phyloP scores from a whole-genome alignment of 78 protist species.

The Dictyostelium discoideum region DNA sequence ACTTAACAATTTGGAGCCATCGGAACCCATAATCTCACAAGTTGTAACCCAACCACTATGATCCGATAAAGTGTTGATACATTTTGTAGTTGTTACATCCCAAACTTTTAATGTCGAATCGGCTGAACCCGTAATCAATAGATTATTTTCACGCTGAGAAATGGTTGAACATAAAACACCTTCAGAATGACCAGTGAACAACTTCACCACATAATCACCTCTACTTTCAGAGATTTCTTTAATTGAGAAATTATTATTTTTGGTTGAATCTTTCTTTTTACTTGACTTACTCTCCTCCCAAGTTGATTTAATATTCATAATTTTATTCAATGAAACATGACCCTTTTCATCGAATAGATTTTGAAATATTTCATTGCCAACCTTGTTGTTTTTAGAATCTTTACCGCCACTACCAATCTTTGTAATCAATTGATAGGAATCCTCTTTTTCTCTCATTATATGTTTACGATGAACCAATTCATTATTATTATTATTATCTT shows the following conservation, averaged over 20 bases:
- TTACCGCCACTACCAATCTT: background rate
- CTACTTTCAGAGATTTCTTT: slow-evolving; percentile 64
- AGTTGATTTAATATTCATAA: slow-evolving; percentile 55
- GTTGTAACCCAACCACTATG: slow-evolving; percentile 83
- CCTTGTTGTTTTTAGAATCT: background rate
- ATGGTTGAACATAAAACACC: slow-evolving; percentile 68
- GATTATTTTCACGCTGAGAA: background rate
- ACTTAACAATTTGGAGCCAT: slow-evolving; percentile 18
- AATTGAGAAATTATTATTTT: slow-evolving; percentile 4
- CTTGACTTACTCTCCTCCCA: slow-evolving; percentile 50
- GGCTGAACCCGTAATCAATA: slow-evolving; percentile 53
- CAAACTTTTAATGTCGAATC: slow-evolving; percentile 81
- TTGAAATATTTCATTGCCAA: background rate
- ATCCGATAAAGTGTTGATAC: slow-evolving; percentile 49
- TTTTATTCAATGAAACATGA: slow-evolving; percentile 37
- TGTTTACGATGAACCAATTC: slow-evolving; percentile 13
- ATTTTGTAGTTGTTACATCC: slow-evolving; percentile 50
- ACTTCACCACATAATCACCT: slow-evolving; percentile 72
- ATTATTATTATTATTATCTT: slow-evolving; percentile 15
- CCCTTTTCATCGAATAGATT: slow-evolving; percentile 66
- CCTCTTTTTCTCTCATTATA: slow-evolving; percentile 33
- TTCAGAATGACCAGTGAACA: slow-evolving; percentile 66
- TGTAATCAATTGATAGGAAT: slow-evolving; percentile 49
- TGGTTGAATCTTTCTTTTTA: background rate
- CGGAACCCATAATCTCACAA: slow-evolving; percentile 18